Base-by-base conservation (phyloP, 2,329 filamentous ascomycete genomes). In the Exophiala phaeomuriformis region DNA sequence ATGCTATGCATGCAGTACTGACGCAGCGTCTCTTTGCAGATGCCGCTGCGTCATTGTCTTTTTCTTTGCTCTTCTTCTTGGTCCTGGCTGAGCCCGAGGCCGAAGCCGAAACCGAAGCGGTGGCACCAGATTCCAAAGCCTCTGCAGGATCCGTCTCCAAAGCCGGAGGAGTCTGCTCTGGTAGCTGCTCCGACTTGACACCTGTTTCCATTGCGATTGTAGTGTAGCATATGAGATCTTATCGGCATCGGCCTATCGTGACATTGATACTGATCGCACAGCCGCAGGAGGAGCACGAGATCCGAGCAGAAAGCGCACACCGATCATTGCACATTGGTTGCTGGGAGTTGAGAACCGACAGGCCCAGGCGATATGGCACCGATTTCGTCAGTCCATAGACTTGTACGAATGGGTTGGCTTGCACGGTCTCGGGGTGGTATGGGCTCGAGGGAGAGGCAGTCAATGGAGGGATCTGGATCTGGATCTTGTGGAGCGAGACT, bases 1-100 rank as follows among this genome's bases (percentile, higher is more conserved):
- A 91, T 12, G 87, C 86, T 64, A 90, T 82, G 67, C 87, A 91
- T 6, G 87, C 87, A n/a, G 85, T 90, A 71, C 85, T 90, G 54
- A 91, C 85, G 68, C 87, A 90, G 62, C 86, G 79, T 59, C 87
- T 77, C 69, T 90, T 90, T 7, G 67, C 67, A 5, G 68, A 53
- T 12, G 67, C 60, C 19, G 57, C 60, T 52, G 58, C 61, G 49
- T 64, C 61, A 67, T 61, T 58, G 46, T 59, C 66, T 49, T 66
- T 57, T 51, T 58, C 66, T 61, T 68, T 64, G 42, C 59, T 64
- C 55, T 69, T 57, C 52, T 58, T 66, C 61, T 68, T 64, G 41
- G 59, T 64, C 56, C 69, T 66, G 35, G 48, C 55, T 60, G 63
- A 65, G 9, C 60, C 28, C 12, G 45, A 37, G 3, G 40, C 31